Conservation (phyloP, 495 filamentous ascomycete genomes). For the Xylaria scruposa region DNA sequence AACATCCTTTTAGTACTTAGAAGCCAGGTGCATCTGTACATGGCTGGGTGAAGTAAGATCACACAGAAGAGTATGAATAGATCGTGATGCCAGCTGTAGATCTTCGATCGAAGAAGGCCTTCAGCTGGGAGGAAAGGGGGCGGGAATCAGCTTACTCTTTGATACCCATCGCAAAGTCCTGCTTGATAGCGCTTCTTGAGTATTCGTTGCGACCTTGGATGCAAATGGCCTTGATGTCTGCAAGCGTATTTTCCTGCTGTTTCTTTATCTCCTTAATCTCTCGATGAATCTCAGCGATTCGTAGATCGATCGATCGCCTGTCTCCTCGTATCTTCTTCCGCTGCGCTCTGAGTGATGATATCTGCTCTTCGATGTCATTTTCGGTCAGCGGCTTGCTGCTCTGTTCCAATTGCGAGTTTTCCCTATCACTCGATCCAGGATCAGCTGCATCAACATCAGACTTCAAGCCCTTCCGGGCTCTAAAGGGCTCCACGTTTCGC, state of each 20-base stretch:
- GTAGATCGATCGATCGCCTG: constrained; percentile 20
- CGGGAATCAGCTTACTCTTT: constrained; percentile 45
- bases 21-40: background rate
- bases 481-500: constrained; percentile 26
- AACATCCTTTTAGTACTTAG: constrained; percentile 23
- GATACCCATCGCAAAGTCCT: constrained; percentile 66
- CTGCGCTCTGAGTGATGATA: constrained; percentile 35
- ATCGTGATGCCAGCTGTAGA: background rate
- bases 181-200: constrained; percentile 61
- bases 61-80: background rate
- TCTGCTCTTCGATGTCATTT: constrained; percentile 34
- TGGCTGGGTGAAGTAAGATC: background rate
- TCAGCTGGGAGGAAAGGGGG: background rate
- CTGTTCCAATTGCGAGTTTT: constrained; percentile 33
- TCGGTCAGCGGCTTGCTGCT: constrained; percentile 28
- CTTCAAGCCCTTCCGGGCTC: constrained; percentile 34
- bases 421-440: constrained; percentile 40
- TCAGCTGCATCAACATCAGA: constrained; percentile 28
- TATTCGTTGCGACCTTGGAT: constrained; percentile 66
- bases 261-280: constrained; percentile 36
- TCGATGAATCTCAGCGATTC: constrained; percentile 24
- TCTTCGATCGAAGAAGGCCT: background rate
- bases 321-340: constrained; percentile 37
- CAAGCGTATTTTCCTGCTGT: constrained; percentile 29
- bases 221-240: constrained; percentile 53